These are phyloP conservation scores for Craspedostauros australis DNA, from an alignment of 108 stramenopile species.

Conservation along the genomic window DNA sequence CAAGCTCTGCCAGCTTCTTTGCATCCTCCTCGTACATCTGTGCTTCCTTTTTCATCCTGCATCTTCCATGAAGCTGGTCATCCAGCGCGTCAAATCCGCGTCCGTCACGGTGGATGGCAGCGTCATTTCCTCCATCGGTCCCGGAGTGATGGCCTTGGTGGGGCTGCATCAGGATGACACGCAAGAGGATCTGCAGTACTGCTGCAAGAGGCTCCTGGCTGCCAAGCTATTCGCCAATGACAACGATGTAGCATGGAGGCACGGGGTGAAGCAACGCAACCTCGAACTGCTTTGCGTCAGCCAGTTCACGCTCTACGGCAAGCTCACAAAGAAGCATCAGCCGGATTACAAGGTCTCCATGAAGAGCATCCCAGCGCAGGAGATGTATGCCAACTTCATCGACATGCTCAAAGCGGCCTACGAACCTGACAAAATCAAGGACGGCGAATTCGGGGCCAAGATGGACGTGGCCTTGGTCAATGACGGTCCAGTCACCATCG, in stretches of 20 bases:
- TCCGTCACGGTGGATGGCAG: constrained; percentile 72
- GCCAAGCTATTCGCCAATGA: constrained; percentile 82
- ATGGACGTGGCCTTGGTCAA: constrained; percentile 81
- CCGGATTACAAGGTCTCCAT: constrained; percentile 84
- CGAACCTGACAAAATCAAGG: constrained; percentile 54
- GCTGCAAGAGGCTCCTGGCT: constrained; percentile 57
- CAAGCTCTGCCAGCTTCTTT: background rate
- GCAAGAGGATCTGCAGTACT: constrained; percentile 57
- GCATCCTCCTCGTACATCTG: background rate
- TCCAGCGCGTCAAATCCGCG: constrained; percentile 83
- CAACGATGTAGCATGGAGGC: constrained; percentile 57
- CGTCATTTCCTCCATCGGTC: constrained; percentile 69
- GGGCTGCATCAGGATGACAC: constrained; percentile 76
- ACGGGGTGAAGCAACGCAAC: constrained; percentile 63
- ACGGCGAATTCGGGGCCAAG: constrained; percentile 84
- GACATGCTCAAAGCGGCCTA: constrained; percentile 52
- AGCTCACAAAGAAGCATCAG: constrained; percentile 71
- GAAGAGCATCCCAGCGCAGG: constrained; percentile 58
- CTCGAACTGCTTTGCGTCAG: constrained; percentile 71
- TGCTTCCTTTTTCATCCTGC: background rate
- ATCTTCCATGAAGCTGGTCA: constrained; percentile 67
- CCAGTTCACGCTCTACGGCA: constrained; percentile 87
- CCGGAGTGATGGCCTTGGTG: constrained; percentile 66
- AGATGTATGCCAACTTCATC: constrained; percentile 63
- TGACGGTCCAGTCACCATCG: constrained; percentile 87